phyloP scores from a whole-genome alignment of 1,284 basidiomycete genomes.

The Pterula multifida region DNA sequence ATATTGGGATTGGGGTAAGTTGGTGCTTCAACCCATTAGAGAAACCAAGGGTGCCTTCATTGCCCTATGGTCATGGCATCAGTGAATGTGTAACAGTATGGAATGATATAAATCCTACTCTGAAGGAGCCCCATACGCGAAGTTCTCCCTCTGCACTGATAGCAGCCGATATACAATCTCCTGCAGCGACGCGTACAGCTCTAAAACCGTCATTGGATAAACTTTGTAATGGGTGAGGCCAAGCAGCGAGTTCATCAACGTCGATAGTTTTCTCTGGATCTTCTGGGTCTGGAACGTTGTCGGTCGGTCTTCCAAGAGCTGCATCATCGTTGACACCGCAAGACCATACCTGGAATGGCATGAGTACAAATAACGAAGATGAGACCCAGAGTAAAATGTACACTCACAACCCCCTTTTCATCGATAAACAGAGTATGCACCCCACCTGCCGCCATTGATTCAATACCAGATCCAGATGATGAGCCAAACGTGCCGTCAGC shows the following conservation, averaged over 20 bases:
- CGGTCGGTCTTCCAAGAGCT: conserved; percentile 76
- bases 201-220: conserved; percentile 69
- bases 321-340: conserved; percentile 92
- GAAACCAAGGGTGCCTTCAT: conserved; percentile 82
- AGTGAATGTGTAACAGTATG: conserved; percentile 5
- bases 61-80: conserved; percentile 43
- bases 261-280: conserved; percentile 49
- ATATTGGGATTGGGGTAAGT: conserved; percentile 59
- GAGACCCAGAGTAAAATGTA: conserved; percentile 4
- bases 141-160: conserved; percentile 71
- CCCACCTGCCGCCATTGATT: conserved; percentile 68
- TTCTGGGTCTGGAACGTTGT: conserved; percentile 56
- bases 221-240: conserved; percentile 63
- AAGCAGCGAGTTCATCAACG: conserved; percentile 68
- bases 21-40: conserved; percentile 53
- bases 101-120: conserved; percentile 40
- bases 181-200: conserved; percentile 72
- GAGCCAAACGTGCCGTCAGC: conserved; percentile 51
- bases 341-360: conserved; percentile 53
- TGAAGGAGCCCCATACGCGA: conserved; percentile 86
- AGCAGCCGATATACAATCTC: conserved; percentile 79
- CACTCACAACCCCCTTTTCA: conserved; percentile 69
- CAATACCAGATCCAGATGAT: conserved; percentile 58
- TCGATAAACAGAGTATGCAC: conserved; percentile 81
- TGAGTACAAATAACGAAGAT: conserved; percentile 5